Percentiles rank a stretch among this genome's conserved stretches.
Conservation (phyloP, 257 asterid species). For the Plectranthus barbatus region DNA sequence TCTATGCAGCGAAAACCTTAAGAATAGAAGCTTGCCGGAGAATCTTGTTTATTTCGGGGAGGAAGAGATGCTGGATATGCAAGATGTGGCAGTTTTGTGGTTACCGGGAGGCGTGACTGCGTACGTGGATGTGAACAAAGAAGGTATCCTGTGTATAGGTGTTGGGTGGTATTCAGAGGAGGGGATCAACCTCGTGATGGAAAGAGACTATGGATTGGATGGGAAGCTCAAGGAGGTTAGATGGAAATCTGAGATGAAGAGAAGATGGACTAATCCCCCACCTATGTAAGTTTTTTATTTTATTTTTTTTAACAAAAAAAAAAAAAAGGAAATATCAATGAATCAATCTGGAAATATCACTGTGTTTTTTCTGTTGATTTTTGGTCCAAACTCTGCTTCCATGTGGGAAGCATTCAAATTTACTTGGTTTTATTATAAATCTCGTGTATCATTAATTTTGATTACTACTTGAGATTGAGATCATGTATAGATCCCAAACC, state of each 20-base stretch:
- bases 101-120: slow-evolving; percentile 95
- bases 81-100: slow-evolving; percentile 79
- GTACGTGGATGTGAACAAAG: slow-evolving; percentile 82
- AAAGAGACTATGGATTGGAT: slow-evolving; percentile 87
- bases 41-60: slow-evolving; percentile 60
- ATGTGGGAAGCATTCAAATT: background rate
- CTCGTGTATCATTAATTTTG: too few species aligned
- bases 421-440: background rate
- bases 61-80: slow-evolving; percentile 88
- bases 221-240: slow-evolving; percentile 93
- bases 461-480: too few species aligned
- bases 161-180: slow-evolving; percentile 97
- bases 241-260: slow-evolving; percentile 87
- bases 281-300: slow-evolving; percentile 53
- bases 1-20: slow-evolving; percentile 77
- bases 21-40: slow-evolving; percentile 79
- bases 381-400: too few species aligned
- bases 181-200: slow-evolving; percentile 93
- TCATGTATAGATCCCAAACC: too few species aligned
- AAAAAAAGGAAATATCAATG: too few species aligned
- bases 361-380: too few species aligned
- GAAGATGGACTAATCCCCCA: slow-evolving; percentile 90
- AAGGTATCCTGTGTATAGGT: slow-evolving; percentile 80
- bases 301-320: too few species aligned
- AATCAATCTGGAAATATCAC: background rate